Base-by-base conservation (phyloP, 495 filamentous ascomycete genomes). In the Tuber microsphaerosporum region DNA sequence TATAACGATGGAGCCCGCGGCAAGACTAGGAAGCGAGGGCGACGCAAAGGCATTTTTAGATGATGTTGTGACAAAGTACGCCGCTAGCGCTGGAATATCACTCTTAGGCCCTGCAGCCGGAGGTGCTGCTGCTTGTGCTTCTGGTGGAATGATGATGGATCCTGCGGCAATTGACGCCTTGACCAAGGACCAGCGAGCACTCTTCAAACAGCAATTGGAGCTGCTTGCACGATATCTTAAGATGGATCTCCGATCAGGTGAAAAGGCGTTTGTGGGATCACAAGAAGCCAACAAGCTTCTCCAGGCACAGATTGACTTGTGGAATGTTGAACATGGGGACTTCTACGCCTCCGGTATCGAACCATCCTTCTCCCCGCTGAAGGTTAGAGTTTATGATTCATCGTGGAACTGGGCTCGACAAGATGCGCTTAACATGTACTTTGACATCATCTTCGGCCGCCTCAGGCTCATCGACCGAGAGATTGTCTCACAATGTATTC, bases 351-450 rank as follows among this genome's bases (percentile, higher is more conserved):
- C 90, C 20, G 95, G 95, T 69, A 98, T 99, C 79, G 93, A 97
- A 83, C 96, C 95, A 0, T 89, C 93, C 9, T 99, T 99, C 84
- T 94, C 92, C 82, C 86, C 91, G 4, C 88, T 98, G 26, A 99
- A 99, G 84, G 94, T 95, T 26, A 90, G 95, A 84, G 90, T 97
- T 20, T 99, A 98, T 85, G 95, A 99, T 84, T 98, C 95, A 0
- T 95, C 93, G 1, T 99, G 95, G 95, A 99, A 99, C 84, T 99
- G 95, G 95, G 95, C 93, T 45, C 92, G 95, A 72, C 96, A 98
- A 82, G 95, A 99, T 85, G 95, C 94, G 51, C 88, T 98, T 56
- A 93, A 89, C 86, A 99, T 99, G 95, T 99, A 94, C 86, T 99
- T 93, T 84, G 96, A 99, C 83, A 97, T 99, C 80, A 97, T 99